phyloP scores from a whole-genome alignment of 805 yeast genomes.

The Sugiyamaella mastotermitis region DNA sequence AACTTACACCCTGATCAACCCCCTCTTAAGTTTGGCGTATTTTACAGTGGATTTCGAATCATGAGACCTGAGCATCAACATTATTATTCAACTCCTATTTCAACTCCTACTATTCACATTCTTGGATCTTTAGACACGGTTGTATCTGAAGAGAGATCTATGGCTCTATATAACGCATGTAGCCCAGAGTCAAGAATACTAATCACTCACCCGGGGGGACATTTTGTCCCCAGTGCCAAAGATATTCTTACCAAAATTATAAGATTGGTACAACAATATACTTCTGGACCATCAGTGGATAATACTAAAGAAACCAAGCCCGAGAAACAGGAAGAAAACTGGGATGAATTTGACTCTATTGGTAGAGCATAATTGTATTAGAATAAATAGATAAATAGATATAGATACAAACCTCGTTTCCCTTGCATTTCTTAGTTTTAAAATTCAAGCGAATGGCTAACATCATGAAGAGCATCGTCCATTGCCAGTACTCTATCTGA shows the following conservation, averaged over 20 bases:
- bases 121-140: conserved; percentile 85
- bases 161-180: conserved; percentile 51
- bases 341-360: conserved; percentile 34
- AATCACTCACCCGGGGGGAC: conserved; percentile 92
- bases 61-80: conserved; percentile 25
- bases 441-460: too few species aligned
- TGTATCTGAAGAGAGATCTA: conserved; percentile 67
- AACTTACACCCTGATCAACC: conserved; percentile 47
- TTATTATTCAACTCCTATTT: conserved; percentile 29
- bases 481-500: too few species aligned
- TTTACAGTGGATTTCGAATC: conserved; percentile 58
- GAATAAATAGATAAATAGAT: too few species aligned
- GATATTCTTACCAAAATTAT: conserved; percentile 34
- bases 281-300: conserved; percentile 3
- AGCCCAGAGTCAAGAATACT: conserved; percentile 37
- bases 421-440: too few species aligned
- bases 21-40: conserved; percentile 61
- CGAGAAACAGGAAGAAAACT: conserved; percentile 22
- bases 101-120: conserved; percentile 57
- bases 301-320: neutral
- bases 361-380: conserved; percentile 23
- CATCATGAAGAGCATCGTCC: too few species aligned
- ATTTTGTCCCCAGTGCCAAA: conserved; percentile 88
- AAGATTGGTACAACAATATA: conserved; percentile 21
- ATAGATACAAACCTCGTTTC: too few species aligned